Evolutionary conservation across 768 basidiomycete genomes (phyloP).

Genomic region (Trametes sanguinea): DNA sequence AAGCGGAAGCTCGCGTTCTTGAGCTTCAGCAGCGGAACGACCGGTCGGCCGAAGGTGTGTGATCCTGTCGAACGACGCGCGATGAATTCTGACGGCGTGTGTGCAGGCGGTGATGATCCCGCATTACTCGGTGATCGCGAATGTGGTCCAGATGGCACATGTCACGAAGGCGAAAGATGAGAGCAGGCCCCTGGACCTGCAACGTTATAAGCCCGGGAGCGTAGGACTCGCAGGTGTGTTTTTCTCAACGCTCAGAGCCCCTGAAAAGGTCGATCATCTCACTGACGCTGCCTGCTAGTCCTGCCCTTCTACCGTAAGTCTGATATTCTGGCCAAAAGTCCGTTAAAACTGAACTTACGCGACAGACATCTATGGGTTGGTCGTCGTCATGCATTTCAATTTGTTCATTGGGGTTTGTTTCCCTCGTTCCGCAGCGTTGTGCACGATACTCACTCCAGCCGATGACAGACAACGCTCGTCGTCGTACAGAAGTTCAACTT

Average conservation of each 20-base stretch:
- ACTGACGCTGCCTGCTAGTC: slow-evolving; percentile 18
- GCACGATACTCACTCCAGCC: not conserved
- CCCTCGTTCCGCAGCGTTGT: not conserved
- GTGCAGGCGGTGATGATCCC: slow-evolving; percentile 49
- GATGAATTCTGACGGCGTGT: slow-evolving; percentile 42
- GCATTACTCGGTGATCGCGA: slow-evolving; percentile 40
- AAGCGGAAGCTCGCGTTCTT: slow-evolving; percentile 72
- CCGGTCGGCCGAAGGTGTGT: slow-evolving; percentile 70
- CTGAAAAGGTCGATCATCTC: not conserved
- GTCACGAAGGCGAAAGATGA: slow-evolving; percentile 33
- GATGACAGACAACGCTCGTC: slow-evolving; percentile 32
- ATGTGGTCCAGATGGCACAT: slow-evolving; percentile 34
- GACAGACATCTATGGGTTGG: slow-evolving; percentile 48
- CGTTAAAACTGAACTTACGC: not conserved
- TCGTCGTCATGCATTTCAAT: slow-evolving; percentile 33
- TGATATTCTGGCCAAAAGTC: not conserved
- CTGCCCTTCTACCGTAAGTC: slow-evolving; percentile 35
- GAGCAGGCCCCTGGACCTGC: slow-evolving; percentile 39
- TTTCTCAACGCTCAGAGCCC: not conserved
- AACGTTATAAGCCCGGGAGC: slow-evolving; percentile 56
- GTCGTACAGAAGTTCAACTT: slow-evolving; percentile 38
- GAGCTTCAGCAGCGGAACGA: slow-evolving; percentile 77
- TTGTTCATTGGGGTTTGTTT: slow-evolving; percentile 33
- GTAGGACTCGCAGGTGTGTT: slow-evolving; percentile 52
- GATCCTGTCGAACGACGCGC: slow-evolving; percentile 31